A percentile compares a stretch with the other conserved stretches of the same genome.
These are phyloP conservation scores for Globisporangium cylindrosporum DNA, from an alignment of 352 stramenopile species.

Conservation along the genomic window DNA sequence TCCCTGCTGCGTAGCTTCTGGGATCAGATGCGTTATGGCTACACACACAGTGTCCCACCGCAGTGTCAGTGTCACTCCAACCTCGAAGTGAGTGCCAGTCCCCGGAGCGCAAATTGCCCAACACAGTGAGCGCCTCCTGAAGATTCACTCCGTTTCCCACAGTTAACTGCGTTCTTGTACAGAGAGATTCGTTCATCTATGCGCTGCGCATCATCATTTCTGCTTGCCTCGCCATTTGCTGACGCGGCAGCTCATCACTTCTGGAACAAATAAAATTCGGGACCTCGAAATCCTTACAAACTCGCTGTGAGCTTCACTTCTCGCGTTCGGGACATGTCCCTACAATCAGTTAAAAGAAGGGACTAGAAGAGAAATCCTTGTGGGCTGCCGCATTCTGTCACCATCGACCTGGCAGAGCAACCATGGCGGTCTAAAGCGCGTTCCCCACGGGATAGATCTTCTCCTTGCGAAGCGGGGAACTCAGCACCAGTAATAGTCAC, in stretches of 20 bases:
- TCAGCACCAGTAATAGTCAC: not conserved
- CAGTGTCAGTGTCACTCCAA: not conserved
- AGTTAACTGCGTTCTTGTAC: too few species aligned
- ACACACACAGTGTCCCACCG: not conserved
- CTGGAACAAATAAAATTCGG: not conserved
- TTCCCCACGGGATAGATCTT: conserved; percentile 10
- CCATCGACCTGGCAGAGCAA: not conserved
- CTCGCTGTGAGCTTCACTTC: not conserved
- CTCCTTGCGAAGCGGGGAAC: conserved; percentile 10
- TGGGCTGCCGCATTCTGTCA: conserved; percentile 3
- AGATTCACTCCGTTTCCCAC: too few species aligned
- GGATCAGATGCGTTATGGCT: not conserved
- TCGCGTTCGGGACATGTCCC: not conserved
- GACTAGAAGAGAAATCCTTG: conserved; percentile 13
- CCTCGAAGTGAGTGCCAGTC: not conserved
- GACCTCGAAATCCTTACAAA: not conserved
- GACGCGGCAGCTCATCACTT: not conserved
- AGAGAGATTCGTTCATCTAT: not conserved
- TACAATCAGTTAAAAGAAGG: not conserved
- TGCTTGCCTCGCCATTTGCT: not conserved
- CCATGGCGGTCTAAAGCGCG: conserved; percentile 5
- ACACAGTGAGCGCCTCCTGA: not conserved
- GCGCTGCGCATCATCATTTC: not conserved
- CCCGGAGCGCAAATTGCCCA: not conserved
- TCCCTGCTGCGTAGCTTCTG: not conserved